Evolutionary conservation across 768 basidiomycete species (phyloP).

Genomic region (Exsudoporus frostii): DNA sequence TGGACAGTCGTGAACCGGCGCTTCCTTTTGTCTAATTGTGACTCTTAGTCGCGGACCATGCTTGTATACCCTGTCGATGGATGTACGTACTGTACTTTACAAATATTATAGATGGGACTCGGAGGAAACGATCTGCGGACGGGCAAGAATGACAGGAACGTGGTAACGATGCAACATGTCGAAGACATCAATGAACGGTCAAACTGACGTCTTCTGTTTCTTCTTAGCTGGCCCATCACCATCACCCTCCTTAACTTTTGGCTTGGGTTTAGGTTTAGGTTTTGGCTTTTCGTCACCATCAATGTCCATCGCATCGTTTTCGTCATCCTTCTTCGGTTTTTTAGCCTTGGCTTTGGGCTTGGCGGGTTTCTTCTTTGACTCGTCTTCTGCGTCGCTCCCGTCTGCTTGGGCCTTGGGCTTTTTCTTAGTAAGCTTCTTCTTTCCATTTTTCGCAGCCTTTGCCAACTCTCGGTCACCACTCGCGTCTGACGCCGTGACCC

Average conservation of each 20-base stretch:
- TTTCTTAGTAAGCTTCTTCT: slow-evolving; percentile 37
- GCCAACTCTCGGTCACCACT: slow-evolving; percentile 72
- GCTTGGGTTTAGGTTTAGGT: slow-evolving; percentile 43
- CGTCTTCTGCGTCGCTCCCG: slow-evolving; percentile 40
- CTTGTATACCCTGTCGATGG: slow-evolving; percentile 13
- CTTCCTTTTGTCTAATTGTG: slow-evolving; percentile 1
- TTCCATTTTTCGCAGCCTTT: slow-evolving; percentile 34
- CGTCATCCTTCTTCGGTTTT: slow-evolving; percentile 40
- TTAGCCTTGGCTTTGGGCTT: slow-evolving; percentile 42
- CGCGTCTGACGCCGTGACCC: slow-evolving; percentile 79
- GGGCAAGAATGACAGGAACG: not conserved
- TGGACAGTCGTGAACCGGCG: slow-evolving; percentile 1
- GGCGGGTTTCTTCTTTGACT: slow-evolving; percentile 48
- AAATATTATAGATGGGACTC: slow-evolving; percentile 16
- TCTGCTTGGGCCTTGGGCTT: slow-evolving; percentile 47
- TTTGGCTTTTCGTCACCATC: slow-evolving; percentile 39
- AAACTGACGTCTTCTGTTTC: slow-evolving; percentile 61
- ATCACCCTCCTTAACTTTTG: slow-evolving; percentile 32
- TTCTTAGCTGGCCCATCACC: slow-evolving; percentile 67
- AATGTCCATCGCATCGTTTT: slow-evolving; percentile 48
- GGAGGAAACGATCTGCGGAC: not conserved
- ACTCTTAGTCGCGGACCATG: slow-evolving; percentile 4
- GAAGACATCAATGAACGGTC: not conserved
- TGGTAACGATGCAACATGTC: not conserved
- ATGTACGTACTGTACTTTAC: slow-evolving; percentile 25